Conservation (phyloP, 495 filamentous ascomycete genomes). For the Cetradonia linearis region DNA sequence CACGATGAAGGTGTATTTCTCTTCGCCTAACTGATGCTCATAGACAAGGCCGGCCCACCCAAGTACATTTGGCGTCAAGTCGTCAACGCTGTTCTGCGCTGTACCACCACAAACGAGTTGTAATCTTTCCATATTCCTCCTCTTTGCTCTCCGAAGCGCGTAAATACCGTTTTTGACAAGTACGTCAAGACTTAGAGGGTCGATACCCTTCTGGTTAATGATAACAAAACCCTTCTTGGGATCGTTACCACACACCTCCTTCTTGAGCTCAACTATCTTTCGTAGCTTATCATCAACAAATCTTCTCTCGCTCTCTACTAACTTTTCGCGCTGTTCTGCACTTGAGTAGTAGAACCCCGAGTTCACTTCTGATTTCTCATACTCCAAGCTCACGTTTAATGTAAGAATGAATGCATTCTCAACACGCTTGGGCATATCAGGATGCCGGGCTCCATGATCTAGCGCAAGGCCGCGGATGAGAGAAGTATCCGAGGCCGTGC, state of each 20-base stretch:
- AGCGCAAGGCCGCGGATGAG: constrained; percentile 87
- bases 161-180: constrained; percentile 96
- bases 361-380: constrained; percentile 99
- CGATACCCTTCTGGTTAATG: constrained; percentile 99
- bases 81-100: constrained; percentile 92
- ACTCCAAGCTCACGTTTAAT: constrained; percentile 93
- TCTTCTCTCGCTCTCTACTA: constrained; percentile 91
- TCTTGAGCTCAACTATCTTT: constrained; percentile 98
- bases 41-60: constrained; percentile 96
- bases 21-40: constrained; percentile 94
- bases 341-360: constrained; percentile 98
- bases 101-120: constrained; percentile 87
- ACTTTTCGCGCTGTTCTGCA: constrained; percentile 90
- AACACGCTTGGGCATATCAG: constrained; percentile 94
- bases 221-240: constrained; percentile 93
- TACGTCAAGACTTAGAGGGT: constrained; percentile 88
- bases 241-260: constrained; percentile 91
- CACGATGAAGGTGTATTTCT: constrained; percentile 92
- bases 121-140: constrained; percentile 96
- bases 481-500: constrained; percentile 88
- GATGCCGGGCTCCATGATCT: constrained; percentile 92
- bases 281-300: constrained; percentile 95
- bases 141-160: constrained; percentile 86
- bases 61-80: constrained; percentile 76
- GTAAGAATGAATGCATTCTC: constrained; percentile 94